Evolutionary conservation across 805 yeast genomes (phyloP), one percentile per base, ranked within the genome.

Genomic region (Ogataea nitratoaversa): DNA sequence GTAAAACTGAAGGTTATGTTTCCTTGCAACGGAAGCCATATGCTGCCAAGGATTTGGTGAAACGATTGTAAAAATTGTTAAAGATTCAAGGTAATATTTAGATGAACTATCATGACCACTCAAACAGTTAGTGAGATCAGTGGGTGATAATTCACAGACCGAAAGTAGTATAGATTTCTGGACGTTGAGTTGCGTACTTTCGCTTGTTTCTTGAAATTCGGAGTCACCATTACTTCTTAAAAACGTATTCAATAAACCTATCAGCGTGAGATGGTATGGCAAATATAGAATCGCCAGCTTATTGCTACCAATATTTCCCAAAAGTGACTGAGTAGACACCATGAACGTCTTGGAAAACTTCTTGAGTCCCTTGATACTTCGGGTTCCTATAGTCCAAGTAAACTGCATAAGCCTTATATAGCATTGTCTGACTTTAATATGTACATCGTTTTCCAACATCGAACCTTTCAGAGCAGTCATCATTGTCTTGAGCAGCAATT

Each of bases 1-100:
- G 6, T 37, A 30, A 19, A 51, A 41, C 8, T 39, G 40, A 3
- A 59, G 30, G 1, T 38, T 27, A 19, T 41, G 7, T 9, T 42
- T 47, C 9, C 29, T 31, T 8, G 52, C 34, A 0, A 52, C 24
- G 0, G 41, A 20, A 0, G 55, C 53, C 14, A 60, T 41, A 34
- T 50, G 34, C 14, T 46, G 42, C 63, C 63, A 59, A 1, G 63
- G 59, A 36, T 59, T 57, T 8, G 42, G 40, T 4, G 49, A 38
- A 3, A 56, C 34, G 0, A 22, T 29, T 7, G 48, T 13, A 34
- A 58, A 58, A 8, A 60, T 30, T 3, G 39, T 30, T 19, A 57
- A 36, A 0, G 63, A 50, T 20, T 61, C 65, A 20, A 48, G 28
- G 30, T 42, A 40, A 18, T 36, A 36, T 4, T 36, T 13, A n/a